Base-by-base conservation (phyloP, 108 stramenopile genomes). In the Fistulifera pelliculosa region DNA sequence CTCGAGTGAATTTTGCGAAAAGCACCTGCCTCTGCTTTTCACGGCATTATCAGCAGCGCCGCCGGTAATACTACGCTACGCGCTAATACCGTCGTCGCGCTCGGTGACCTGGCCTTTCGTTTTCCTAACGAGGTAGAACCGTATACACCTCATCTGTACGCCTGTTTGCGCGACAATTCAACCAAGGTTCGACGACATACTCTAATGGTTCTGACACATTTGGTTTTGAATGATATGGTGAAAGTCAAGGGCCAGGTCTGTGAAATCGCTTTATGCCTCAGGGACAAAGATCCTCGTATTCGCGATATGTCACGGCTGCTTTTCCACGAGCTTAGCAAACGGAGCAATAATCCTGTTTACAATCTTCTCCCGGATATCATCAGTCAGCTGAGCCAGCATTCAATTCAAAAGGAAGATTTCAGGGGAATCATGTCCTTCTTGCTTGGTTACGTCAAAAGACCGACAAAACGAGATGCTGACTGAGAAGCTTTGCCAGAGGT, bases 191-290 rank as follows among this genome's bases (percentile, higher is more conserved):
- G 97, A 10, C 62, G 88, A 6, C 93, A 96, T 64, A 85, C 95
- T 22, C 76, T 99, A 62, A 76, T 96, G 93, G 95, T 96, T 17
- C 74, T 99, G 28, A 96, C 97, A 6, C 97, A 98, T 54, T 62
- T 99, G 40, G 92, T 98, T 56, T 71, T 98, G 43, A 98, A 98
- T 70, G 96, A 99, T 56, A 99, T 99, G 96, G 93, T 99, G 27
- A 98, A 98, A 73, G 95, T 97, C 45, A 90, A 93, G 65, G 93
- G 94, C 8, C 86, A 96, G 54, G 94, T 99, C 0, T 90, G 87
- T 49, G 95, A 94, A 52, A 89, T 99, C 39, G 98, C 95, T 0
- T 58, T 95, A 27, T 93, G 90, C 64, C 64, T 99, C 17, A 69
- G 77, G 21, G 96, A 97, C 68, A 43, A 76, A 18, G 93, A 94